A percentile compares a stretch with the other conserved stretches of the same genome.
Evolutionary conservation across 2,329 filamentous ascomycete genomes (phyloP).

Genomic region (Microdochium nivale): DNA sequence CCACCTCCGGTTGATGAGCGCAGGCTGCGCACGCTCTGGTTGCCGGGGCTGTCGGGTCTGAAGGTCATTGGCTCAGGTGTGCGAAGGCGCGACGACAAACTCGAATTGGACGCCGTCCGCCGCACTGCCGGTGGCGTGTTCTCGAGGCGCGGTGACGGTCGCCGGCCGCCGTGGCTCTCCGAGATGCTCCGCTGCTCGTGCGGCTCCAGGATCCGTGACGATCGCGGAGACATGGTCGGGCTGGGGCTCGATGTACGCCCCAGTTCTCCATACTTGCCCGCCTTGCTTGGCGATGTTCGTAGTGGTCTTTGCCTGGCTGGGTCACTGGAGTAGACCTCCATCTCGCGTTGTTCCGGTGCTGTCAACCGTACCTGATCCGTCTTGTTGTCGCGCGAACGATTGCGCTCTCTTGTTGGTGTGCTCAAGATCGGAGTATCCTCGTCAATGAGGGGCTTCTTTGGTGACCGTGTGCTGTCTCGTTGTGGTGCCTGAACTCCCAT

Average conservation of each 20-base stretch:
- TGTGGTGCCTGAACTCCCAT: not conserved
- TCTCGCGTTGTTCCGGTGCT: not conserved
- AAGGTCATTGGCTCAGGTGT: slow-evolving; percentile 46
- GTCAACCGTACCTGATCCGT: not conserved
- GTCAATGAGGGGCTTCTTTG: not conserved
- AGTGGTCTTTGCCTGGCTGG: not conserved
- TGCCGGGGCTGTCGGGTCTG: slow-evolving; percentile 57
- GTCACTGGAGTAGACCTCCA: not conserved
- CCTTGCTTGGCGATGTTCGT: not conserved
- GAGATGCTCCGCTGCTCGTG: slow-evolving; percentile 28
- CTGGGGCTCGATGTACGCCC: not conserved
- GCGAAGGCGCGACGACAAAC: slow-evolving; percentile 38
- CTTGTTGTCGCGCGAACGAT: not conserved
- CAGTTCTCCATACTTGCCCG: not conserved
- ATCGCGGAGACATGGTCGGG: slow-evolving; percentile 8
- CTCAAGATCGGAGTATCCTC: not conserved
- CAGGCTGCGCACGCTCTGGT: slow-evolving; percentile 45
- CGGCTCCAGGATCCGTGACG: slow-evolving; percentile 6
- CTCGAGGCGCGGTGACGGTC: slow-evolving; percentile 12
- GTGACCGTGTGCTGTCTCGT: not conserved
- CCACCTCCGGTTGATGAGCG: slow-evolving; percentile 35
- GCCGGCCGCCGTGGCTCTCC: slow-evolving; percentile 18
- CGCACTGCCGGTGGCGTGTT: slow-evolving; percentile 14
- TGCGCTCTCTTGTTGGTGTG: not conserved
- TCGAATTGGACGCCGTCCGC: slow-evolving; percentile 44